Conservation (phyloP, 139 green algal species). For the Pleodorina starrii region DNA sequence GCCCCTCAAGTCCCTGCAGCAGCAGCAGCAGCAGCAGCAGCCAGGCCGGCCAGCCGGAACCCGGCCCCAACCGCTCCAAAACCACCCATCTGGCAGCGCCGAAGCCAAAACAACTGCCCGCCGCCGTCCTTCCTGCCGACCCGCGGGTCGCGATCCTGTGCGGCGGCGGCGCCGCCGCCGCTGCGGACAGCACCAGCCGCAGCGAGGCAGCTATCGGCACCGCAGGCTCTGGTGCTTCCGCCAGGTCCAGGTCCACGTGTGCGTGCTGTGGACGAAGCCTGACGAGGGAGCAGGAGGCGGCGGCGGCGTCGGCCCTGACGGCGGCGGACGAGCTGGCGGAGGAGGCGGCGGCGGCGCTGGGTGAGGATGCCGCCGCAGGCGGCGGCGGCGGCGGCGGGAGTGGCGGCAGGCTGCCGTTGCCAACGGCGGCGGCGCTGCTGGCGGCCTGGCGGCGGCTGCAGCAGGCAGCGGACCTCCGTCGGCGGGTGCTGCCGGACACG, state of each 20-base stretch:
- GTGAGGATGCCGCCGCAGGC: not conserved
- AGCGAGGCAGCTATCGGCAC: too few species aligned
- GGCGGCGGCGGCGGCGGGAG: not conserved
- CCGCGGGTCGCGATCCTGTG: slow-evolving; percentile 13
- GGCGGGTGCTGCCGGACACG: slow-evolving; percentile 3
- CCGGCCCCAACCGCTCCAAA: too few species aligned
- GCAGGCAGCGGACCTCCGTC: not conserved
- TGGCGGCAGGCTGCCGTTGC: not conserved
- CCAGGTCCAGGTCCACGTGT: too few species aligned
- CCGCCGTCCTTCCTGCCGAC: not conserved
- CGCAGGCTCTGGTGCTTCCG: too few species aligned
- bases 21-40: not conserved
- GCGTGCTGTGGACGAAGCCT: not conserved
- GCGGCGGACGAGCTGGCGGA: not conserved
- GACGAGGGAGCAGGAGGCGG: not conserved
- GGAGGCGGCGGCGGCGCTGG: not conserved
- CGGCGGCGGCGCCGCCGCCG: not conserved
- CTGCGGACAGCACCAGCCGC: too few species aligned
- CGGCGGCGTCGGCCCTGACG: slow-evolving; percentile 3
- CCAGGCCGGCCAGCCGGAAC: not conserved
- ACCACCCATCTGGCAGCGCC: too few species aligned
- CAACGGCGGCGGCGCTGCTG: not conserved
- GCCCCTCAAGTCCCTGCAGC: slow-evolving; percentile 8
- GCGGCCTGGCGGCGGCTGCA: not conserved
- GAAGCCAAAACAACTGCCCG: too few species aligned